Base-by-base conservation (phyloP, 257 asterid genomes). In the Catharanthus roseus region DNA sequence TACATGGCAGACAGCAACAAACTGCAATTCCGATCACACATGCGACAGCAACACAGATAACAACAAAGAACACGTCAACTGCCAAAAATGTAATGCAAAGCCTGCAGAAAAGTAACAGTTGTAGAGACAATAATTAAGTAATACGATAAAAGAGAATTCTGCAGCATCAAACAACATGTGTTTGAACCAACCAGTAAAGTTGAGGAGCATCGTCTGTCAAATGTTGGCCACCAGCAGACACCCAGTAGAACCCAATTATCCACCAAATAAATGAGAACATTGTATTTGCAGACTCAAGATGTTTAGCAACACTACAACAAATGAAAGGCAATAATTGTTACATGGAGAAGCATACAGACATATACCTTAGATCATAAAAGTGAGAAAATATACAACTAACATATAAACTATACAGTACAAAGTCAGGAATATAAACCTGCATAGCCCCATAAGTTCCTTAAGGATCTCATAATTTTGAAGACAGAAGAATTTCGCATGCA, bases 261-360 rank as follows among this genome's bases (percentile, higher is more conserved):
- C 99, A 93, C 99, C 99, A 93, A 85, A 93, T 86, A 87, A 93
- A 93, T 6, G 96, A 91, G 84, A 93, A 93, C 97, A 93, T 89
- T 11, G 99, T 88, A 75, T 89, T 93, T 67, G 96, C 97, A 26
- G 97, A 89, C 82, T 93, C 96, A 83, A 92, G 82, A 83, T 90
- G 96, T 72, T 85, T 90, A 26, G 89, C 82, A 64, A 79, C 85
- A 63, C 98, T 92, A 89, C 69, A 62, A 80, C 44, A 78, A 74
- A 69, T 50, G 10, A 75, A 77, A 42, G 64, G 63, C 66, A 67
- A 71, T 3, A 34, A 60, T 67, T 47, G 75, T 67, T 67, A 64
- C 34, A 49, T 61, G 62, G 63, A 50, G 50, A 68, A 31, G 69
- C 41, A 31, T 2, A 34, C 21, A 26, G 28, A 28, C 47, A 19